A percentile compares a stretch with the other conserved stretches of the same genome.
Conservation (phyloP, 257 asterid genomes). For the Euphrasia confusa region DNA sequence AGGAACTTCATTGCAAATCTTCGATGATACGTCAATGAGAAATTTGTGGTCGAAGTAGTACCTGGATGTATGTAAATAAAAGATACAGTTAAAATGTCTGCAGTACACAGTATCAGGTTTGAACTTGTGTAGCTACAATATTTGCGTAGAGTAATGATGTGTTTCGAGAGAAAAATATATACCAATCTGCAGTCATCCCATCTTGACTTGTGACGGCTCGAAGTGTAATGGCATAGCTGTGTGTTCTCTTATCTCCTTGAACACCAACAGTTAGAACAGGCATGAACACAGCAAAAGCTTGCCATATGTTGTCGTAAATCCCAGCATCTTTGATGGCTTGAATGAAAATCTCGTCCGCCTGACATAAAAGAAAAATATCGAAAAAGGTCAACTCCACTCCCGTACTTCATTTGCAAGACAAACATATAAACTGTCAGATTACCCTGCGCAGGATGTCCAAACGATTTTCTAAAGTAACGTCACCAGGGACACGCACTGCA, state of each 20-base stretch:
- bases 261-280: slow-evolving; percentile 89
- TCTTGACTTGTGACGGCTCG: slow-evolving; percentile 98
- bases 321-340: slow-evolving; percentile 90
- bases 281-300: slow-evolving; percentile 98
- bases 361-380: slow-evolving; percentile 11
- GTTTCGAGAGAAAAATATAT: slow-evolving; percentile 6
- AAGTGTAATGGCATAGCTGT: slow-evolving; percentile 78
- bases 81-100: too few relatives aligned
- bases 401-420: slow-evolving; percentile 7
- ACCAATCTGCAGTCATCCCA: slow-evolving; percentile 99
- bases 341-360: slow-evolving; percentile 97
- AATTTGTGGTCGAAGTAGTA: slow-evolving; percentile 80
- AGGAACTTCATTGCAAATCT: slow-evolving; percentile 84
- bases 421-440: slow-evolving; percentile 1
- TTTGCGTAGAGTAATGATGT: too few relatives aligned
- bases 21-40: slow-evolving; percentile 74
- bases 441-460: slow-evolving; percentile 87
- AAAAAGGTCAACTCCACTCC: slow-evolving; percentile 3
- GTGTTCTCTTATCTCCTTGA: slow-evolving; percentile 98
- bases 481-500: slow-evolving; percentile 88
- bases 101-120: too few relatives aligned
- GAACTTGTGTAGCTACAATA: too few relatives aligned
- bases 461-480: slow-evolving; percentile 77
- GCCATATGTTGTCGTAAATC: slow-evolving; percentile 88
- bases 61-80: slow-evolving; percentile 44